phyloP scores from a whole-genome alignment of 1,284 basidiomycete genomes.

The Sanghuangporus weigelae region DNA sequence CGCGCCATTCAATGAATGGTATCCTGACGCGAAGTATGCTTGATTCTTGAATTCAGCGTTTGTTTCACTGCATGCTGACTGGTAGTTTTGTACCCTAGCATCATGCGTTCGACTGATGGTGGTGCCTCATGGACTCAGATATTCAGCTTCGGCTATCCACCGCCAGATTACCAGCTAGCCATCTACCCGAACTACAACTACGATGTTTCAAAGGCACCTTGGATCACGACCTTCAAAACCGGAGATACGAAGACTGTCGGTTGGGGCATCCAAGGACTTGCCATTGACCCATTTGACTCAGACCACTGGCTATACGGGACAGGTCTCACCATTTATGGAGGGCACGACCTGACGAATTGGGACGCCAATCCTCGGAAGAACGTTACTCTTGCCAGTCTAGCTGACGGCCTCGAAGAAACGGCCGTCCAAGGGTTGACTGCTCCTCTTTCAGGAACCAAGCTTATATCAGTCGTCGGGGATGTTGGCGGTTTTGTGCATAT shows the following conservation, averaged over 20 bases:
- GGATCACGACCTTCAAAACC: constrained; percentile 18
- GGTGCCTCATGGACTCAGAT: constrained; percentile 18
- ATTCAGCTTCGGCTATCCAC: constrained; percentile 18
- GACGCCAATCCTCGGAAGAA: constrained; percentile 21
- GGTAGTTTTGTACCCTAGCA: neutral
- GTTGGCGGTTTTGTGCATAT: constrained; percentile 24
- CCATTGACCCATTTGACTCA: constrained; percentile 23
- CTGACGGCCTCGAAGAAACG: constrained; percentile 23
- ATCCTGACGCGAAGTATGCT: constrained; percentile 17
- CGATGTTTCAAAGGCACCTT: constrained; percentile 23
- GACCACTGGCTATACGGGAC: constrained; percentile 26
- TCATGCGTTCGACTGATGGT: constrained; percentile 22
- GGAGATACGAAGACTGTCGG: constrained; percentile 22
- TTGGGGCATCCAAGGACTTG: constrained; percentile 21
- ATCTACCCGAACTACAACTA: constrained; percentile 22
- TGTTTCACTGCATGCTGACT: neutral
- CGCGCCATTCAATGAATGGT: constrained; percentile 24
- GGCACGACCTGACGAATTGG: constrained; percentile 24
- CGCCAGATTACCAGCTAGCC: constrained; percentile 12
- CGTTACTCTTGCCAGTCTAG: constrained; percentile 22
- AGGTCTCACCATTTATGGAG: constrained; percentile 19
- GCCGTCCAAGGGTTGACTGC: constrained; percentile 21
- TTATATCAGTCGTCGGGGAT: constrained; percentile 22
- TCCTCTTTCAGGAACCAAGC: constrained; percentile 21
- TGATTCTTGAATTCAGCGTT: neutral